phyloP scores from a whole-genome alignment of 2,329 filamentous ascomycete species.

The Sporothrix globosa region DNA sequence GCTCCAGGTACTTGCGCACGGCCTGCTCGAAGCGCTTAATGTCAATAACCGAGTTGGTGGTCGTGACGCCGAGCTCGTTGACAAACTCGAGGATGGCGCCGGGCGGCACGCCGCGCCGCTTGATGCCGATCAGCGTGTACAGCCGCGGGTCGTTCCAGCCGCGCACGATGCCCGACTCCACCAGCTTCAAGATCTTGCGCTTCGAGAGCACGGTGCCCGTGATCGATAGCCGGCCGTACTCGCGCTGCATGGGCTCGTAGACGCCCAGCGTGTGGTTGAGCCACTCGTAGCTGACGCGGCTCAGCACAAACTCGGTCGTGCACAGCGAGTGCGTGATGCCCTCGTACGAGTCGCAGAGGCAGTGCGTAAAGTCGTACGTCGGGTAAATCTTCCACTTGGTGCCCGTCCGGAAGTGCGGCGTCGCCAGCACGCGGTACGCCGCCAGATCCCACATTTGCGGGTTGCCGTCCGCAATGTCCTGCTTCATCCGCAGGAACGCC shows the following conservation, averaged over 20 bases:
- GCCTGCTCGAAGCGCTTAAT: constrained; percentile 81
- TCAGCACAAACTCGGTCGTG: constrained; percentile 71
- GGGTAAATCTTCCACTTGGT: constrained; percentile 91
- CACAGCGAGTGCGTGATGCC: constrained; percentile 69
- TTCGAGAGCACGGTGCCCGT: constrained; percentile 87
- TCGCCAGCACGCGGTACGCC: constrained; percentile 78
- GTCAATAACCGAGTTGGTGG: constrained; percentile 76
- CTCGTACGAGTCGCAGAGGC: constrained; percentile 89
- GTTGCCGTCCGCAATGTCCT: constrained; percentile 46
- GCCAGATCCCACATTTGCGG: constrained; percentile 80
- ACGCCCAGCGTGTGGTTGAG: constrained; percentile 79
- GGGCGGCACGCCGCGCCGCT: constrained; percentile 82
- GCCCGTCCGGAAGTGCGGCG: constrained; percentile 77
- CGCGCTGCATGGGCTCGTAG: constrained; percentile 92
- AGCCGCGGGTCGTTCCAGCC: constrained; percentile 91
- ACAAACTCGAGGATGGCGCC: constrained; percentile 88
- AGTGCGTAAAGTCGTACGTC: constrained; percentile 92
- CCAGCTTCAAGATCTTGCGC: constrained; percentile 78
- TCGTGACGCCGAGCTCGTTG: constrained; percentile 89
- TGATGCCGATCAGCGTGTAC: constrained; percentile 83
- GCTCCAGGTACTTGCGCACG: constrained; percentile 83
- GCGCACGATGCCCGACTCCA: constrained; percentile 73
- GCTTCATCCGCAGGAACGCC: constrained; percentile 91
- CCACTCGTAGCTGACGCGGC: constrained; percentile 78
- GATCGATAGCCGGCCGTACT: constrained; percentile 72